Conservation (phyloP, 176 grass and related monocot genomes). For the Hyparrhenia diplandra region DNA sequence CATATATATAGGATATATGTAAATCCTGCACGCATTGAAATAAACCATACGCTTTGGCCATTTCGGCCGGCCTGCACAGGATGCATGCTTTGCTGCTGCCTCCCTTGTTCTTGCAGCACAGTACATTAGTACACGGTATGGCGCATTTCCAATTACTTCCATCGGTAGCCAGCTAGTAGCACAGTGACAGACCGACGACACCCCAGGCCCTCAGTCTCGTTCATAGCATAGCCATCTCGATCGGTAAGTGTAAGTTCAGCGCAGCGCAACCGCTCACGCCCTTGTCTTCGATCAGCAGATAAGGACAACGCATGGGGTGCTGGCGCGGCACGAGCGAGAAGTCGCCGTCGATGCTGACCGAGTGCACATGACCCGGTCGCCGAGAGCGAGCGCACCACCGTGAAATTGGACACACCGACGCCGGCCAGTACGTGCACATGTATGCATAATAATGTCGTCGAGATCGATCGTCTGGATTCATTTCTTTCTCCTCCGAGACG, state of each 20-base stretch:
- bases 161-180: neutral
- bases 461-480: neutral
- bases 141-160: neutral
- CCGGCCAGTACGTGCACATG: too few species aligned
- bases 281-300: too few species aligned
- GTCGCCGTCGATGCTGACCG: slow-evolving; percentile 21
- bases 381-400: neutral
- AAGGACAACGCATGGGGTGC: neutral
- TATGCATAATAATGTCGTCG: neutral
- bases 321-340: neutral
- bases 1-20: neutral
- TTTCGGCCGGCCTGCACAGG: neutral
- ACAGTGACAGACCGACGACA: neutral
- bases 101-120: slow-evolving; percentile 17
- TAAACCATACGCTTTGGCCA: slow-evolving; percentile 25
- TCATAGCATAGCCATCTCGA: too few species aligned
- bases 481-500: neutral
- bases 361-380: neutral
- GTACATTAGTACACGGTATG: neutral
- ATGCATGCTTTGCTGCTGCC: neutral
- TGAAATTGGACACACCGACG: neutral
- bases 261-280: neutral
- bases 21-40: slow-evolving; percentile 3
- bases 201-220: too few species aligned
- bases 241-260: too few species aligned